Conservation (phyloP, 805 yeast genomes). For the Metschnikowia picachoensis region DNA sequence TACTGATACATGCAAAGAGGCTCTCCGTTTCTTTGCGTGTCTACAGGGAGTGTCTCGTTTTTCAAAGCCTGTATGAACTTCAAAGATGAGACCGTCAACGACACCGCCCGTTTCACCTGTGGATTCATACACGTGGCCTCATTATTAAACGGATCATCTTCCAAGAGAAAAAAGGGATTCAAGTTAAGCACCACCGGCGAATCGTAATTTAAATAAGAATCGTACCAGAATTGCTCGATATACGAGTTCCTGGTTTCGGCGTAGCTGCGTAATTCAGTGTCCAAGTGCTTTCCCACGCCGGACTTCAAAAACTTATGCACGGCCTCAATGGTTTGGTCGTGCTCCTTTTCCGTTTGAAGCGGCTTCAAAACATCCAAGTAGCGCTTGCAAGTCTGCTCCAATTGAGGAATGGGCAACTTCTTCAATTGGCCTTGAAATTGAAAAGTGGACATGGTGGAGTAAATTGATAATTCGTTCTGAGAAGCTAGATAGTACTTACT, state of each 20-base stretch:
- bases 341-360: slow-evolving; percentile 74
- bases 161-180: slow-evolving; percentile 85
- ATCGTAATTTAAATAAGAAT: slow-evolving; percentile 81
- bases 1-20: slow-evolving; percentile 91
- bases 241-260: slow-evolving; percentile 66
- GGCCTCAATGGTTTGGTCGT: slow-evolving; percentile 54
- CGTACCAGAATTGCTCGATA: slow-evolving; percentile 94
- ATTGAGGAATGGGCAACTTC: slow-evolving; percentile 78
- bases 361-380: slow-evolving; percentile 72
- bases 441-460: slow-evolving; percentile 35
- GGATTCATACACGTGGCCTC: slow-evolving; percentile 42
- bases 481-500: too few species aligned
- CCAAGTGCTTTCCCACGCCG: slow-evolving; percentile 52
- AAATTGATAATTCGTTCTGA: too few species aligned
- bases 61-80: slow-evolving; percentile 79
- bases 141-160: slow-evolving; percentile 83
- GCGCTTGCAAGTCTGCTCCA: slow-evolving; percentile 59
- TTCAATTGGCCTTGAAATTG: slow-evolving; percentile 54
- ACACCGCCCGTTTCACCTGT: slow-evolving; percentile 78
- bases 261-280: slow-evolving; percentile 60
- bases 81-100: slow-evolving; percentile 70
- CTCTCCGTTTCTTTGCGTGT: slow-evolving; percentile 54
- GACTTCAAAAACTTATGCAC: slow-evolving; percentile 53
- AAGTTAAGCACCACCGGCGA: slow-evolving; percentile 87
- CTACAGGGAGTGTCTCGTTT: slow-evolving; percentile 69